Percentiles rank a stretch among this genome's conserved stretches.
Conservation (phyloP, 208 protist species). For the Zelonia costaricensis region DNA sequence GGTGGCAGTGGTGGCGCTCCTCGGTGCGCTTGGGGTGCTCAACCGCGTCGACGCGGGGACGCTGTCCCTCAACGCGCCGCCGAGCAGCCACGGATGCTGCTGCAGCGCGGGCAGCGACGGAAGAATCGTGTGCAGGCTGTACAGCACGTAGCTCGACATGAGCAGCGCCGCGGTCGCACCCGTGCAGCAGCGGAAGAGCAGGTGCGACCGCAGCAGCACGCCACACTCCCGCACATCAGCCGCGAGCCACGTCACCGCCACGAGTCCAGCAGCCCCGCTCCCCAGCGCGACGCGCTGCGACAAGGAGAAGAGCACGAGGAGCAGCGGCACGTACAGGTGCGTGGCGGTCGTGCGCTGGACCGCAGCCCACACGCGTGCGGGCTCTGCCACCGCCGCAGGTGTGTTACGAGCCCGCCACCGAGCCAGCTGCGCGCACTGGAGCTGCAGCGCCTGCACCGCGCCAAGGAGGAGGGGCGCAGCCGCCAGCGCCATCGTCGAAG, state of each 20-base stretch:
- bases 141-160: constrained; percentile 10
- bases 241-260: constrained; percentile 7
- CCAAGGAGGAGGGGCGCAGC: constrained; percentile 23
- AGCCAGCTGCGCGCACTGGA: constrained; percentile 6
- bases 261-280: constrained; percentile 6
- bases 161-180: constrained; percentile 5
- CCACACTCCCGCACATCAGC: constrained; percentile 24
- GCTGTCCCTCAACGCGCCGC: too few relatives aligned
- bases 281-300: constrained; percentile 17
- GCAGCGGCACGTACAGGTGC: constrained; percentile 19
- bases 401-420: not conserved
- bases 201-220: constrained; percentile 21
- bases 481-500: constrained; percentile 17
- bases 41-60: too few relatives aligned
- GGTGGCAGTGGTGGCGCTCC: too few relatives aligned
- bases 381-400: not conserved
- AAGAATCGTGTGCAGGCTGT: constrained; percentile 18
- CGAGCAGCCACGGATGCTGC: constrained; percentile 14
- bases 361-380: not conserved
- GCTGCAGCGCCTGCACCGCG: constrained; percentile 11
- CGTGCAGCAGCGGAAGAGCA: constrained; percentile 5
- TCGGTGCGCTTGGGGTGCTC: too few relatives aligned
- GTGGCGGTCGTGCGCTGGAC: constrained; percentile 14
- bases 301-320: constrained; percentile 9
- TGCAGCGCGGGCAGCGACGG: not conserved